Percentiles rank a stretch among this genome's conserved stretches.
phyloP scores from a whole-genome alignment of 305 asterid genomes.

The Fraxinus sp. region DNA sequence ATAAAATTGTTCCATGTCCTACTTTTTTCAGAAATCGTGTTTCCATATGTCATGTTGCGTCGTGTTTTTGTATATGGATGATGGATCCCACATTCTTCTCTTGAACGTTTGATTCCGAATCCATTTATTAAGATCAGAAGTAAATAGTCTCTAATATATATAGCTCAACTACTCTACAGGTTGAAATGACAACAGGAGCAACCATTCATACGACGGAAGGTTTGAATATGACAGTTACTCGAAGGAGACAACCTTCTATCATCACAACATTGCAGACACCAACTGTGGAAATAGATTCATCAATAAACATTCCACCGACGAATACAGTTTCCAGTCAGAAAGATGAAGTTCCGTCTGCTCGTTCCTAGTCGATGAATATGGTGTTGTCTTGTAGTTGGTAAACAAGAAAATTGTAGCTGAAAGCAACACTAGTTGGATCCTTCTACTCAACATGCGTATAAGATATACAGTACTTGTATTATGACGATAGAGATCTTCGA shows the following conservation, averaged over 20 bases:
- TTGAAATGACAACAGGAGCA: conserved; percentile 95
- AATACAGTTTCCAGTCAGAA: conserved; percentile 37
- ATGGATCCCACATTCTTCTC: neutral
- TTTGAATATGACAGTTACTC: conserved; percentile 77
- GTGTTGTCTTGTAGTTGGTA: neutral
- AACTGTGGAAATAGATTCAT: conserved; percentile 38
- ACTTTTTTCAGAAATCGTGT: neutral
- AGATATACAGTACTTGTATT: neutral
- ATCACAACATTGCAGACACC: conserved; percentile 58
- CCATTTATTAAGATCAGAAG: neutral
- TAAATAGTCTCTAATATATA: neutral
- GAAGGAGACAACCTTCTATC: conserved; percentile 59
- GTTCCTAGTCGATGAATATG: conserved; percentile 25
- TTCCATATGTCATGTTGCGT: neutral
- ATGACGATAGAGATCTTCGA: neutral
- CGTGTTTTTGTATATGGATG: neutral
- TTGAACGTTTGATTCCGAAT: neutral
- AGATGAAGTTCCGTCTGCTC: conserved; percentile 44
- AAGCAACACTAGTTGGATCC: neutral
- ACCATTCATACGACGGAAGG: conserved; percentile 97
- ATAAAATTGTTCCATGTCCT: neutral
- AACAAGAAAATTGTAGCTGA: neutral
- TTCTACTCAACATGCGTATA: neutral
- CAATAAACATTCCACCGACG: conserved; percentile 31
- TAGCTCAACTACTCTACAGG: conserved; percentile 44